A percentile compares a stretch with the other conserved stretches of the same genome.
Evolutionary conservation across 129 eudicot species (phyloP).

Genomic region (Smallanthus sonchifolius): DNA sequence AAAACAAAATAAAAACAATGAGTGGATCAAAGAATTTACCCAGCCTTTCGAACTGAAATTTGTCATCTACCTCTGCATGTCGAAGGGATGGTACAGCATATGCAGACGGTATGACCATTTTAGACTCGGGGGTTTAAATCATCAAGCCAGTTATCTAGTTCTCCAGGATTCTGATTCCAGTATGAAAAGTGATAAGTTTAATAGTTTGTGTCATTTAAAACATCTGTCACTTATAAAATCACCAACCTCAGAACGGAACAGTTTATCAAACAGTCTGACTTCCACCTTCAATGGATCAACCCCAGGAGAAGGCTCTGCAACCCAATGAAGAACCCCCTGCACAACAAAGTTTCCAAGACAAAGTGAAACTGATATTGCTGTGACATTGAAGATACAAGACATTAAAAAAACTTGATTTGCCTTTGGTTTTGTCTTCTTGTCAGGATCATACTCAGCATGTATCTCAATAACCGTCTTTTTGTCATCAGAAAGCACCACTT

Average conservation of each 20-base stretch:
- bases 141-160: slow-evolving; percentile 86
- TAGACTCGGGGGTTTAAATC: slow-evolving; percentile 78
- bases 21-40: slow-evolving; percentile 40
- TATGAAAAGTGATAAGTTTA: background rate
- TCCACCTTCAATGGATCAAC: slow-evolving; percentile 78
- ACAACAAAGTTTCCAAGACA: background rate
- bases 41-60: slow-evolving; percentile 89
- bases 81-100: slow-evolving; percentile 66
- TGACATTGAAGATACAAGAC: too few relatives aligned
- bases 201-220: background rate
- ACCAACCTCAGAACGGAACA: slow-evolving; percentile 72
- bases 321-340: slow-evolving; percentile 79
- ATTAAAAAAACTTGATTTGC: slow-evolving; percentile 33
- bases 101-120: slow-evolving; percentile 65
- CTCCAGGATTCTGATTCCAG: slow-evolving; percentile 69
- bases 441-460: slow-evolving; percentile 80
- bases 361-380: background rate
- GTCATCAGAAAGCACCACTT: slow-evolving; percentile 74
- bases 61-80: slow-evolving; percentile 55
- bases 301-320: slow-evolving; percentile 26
- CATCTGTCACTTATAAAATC: background rate
- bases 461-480: slow-evolving; percentile 66
- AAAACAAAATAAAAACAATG: too few relatives aligned
- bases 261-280: slow-evolving; percentile 72
- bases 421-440: slow-evolving; percentile 81